Evolutionary conservation across 2,329 filamentous ascomycete genomes (phyloP).

Genomic region (Biscogniauxia marginata): DNA sequence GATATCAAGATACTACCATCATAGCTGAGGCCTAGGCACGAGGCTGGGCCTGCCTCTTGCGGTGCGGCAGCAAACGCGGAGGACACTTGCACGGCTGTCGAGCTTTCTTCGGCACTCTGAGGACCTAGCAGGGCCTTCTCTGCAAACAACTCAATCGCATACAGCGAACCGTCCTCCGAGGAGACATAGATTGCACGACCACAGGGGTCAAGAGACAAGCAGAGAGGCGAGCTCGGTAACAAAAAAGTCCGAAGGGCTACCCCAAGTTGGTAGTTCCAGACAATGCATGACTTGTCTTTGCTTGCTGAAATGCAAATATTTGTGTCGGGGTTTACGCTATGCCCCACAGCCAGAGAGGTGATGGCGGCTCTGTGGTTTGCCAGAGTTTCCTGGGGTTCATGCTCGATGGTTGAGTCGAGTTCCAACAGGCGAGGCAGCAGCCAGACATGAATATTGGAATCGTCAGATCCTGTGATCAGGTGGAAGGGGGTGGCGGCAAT

Average conservation of each 20-base stretch:
- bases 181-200: constrained; percentile 80
- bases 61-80: constrained; percentile 57
- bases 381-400: constrained; percentile 73
- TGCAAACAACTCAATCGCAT: constrained; percentile 71
- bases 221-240: constrained; percentile 70
- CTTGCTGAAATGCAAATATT: constrained; percentile 84
- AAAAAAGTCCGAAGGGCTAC: constrained; percentile 77
- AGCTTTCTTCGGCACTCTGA: constrained; percentile 51
- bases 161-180: constrained; percentile 77
- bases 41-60: constrained; percentile 62
- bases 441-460: constrained; percentile 93
- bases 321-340: constrained; percentile 65
- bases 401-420: constrained; percentile 51
- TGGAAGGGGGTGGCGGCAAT: constrained; percentile 71
- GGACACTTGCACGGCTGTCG: constrained; percentile 56
- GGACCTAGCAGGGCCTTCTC: constrained; percentile 55
- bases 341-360: constrained; percentile 61
- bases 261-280: constrained; percentile 89
- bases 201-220: constrained; percentile 75
- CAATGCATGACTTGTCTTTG: constrained; percentile 81
- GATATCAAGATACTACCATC: constrained; percentile 79
- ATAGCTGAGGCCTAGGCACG: constrained; percentile 73
- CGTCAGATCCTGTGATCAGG: constrained; percentile 75
- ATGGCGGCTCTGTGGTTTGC: constrained; percentile 74
- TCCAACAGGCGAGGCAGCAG: constrained; percentile 72